Evolutionary conservation across 2,329 filamentous ascomycete genomes (phyloP).

Genomic region (Aspergillus neoniger): DNA sequence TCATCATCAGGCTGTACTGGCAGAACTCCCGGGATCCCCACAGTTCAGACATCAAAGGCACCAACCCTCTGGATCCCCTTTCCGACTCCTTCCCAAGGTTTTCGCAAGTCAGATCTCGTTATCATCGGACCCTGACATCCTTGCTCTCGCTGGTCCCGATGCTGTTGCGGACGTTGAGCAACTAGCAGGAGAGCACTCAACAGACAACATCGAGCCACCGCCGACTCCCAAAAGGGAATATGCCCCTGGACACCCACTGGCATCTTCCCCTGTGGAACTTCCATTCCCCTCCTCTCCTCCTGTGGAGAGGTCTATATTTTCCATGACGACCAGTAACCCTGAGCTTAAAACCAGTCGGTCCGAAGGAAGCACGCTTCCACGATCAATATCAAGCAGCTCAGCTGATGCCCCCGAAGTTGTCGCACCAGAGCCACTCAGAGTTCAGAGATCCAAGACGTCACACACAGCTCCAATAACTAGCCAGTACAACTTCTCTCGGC

Average conservation of each 20-base stretch:
- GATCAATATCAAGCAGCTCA: slow-evolving; percentile 36
- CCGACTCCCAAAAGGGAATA: slow-evolving; percentile 10
- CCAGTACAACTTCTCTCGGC: slow-evolving; percentile 27
- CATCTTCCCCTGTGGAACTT: background rate
- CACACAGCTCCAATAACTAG: slow-evolving; percentile 18
- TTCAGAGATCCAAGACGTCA: slow-evolving; percentile 30
- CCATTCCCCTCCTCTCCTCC: background rate
- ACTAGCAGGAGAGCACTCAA: slow-evolving; percentile 31
- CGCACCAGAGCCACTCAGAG: slow-evolving; percentile 25
- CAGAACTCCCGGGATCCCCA: slow-evolving; percentile 25
- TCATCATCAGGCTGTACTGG: slow-evolving; percentile 15
- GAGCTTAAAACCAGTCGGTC: background rate
- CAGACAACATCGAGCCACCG: slow-evolving; percentile 8
- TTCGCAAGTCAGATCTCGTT: slow-evolving; percentile 33
- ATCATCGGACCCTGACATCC: slow-evolving; percentile 41
- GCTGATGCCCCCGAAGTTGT: slow-evolving; percentile 41
- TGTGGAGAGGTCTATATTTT: background rate
- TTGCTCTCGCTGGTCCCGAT: slow-evolving; percentile 34
- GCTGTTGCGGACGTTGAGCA: slow-evolving; percentile 31
- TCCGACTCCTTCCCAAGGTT: slow-evolving; percentile 36
- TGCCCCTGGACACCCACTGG: slow-evolving; percentile 8
- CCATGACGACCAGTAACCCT: background rate
- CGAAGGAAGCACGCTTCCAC: slow-evolving; percentile 10
- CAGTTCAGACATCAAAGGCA: slow-evolving; percentile 27
- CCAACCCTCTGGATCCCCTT: slow-evolving; percentile 39